Conservation (phyloP, 2,329 filamentous ascomycete species). For the Claviceps sp. region DNA sequence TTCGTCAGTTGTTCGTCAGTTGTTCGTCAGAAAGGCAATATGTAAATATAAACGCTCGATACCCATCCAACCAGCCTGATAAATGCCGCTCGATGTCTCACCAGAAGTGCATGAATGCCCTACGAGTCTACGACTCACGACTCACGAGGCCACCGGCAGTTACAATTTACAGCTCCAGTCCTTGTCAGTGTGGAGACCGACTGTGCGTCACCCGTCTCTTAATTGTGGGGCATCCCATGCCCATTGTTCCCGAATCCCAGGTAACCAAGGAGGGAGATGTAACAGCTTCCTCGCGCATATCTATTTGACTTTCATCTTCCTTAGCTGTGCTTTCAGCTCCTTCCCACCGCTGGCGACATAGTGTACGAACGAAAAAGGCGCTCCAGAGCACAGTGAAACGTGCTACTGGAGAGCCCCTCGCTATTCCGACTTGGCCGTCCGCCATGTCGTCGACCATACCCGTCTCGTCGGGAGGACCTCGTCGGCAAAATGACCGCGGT, state of each 20-base stretch:
- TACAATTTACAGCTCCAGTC: too few species aligned
- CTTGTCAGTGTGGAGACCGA: not conserved
- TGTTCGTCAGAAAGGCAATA: not conserved
- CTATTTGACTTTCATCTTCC: not conserved
- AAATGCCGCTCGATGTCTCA: not conserved
- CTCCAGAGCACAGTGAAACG: slow-evolving; percentile 1
- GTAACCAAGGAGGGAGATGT: not conserved
- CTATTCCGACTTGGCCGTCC: not conserved
- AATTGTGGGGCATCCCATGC: not conserved
- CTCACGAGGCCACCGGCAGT: too few species aligned
- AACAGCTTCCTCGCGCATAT: not conserved
- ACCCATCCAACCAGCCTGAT: not conserved
- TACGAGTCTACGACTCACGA: too few species aligned
- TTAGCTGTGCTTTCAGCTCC: not conserved
- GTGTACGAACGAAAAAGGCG: not conserved
- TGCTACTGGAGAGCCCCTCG: slow-evolving; percentile 1
- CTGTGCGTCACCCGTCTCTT: not conserved
- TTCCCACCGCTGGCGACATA: not conserved
- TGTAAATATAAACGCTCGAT: too few species aligned
- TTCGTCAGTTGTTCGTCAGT: too few species aligned
- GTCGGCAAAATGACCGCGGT: slow-evolving; percentile 20
- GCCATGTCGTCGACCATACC: slow-evolving; percentile 11
- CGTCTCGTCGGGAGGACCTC: slow-evolving; percentile 1
- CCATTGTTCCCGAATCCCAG: not conserved
- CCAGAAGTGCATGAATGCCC: not conserved